A percentile compares a stretch with the other conserved stretches of the same genome.
Evolutionary conservation across 2,329 filamentous ascomycete species (phyloP).

Genomic region (Raffaelea ambrosiae): DNA sequence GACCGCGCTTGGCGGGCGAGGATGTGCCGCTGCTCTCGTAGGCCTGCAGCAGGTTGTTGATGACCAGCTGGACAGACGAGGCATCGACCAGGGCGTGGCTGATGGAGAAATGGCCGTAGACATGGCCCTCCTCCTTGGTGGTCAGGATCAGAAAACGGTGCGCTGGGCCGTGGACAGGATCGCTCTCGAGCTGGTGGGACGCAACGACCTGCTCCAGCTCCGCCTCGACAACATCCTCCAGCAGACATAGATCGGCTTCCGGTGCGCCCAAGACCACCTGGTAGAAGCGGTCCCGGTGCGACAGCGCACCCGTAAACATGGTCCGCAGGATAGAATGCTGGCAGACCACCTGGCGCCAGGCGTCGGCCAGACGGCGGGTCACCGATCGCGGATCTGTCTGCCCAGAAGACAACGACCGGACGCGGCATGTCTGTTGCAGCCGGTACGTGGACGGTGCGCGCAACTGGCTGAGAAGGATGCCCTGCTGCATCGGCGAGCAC

Average conservation of each 20-base stretch:
- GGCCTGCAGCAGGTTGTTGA: not conserved
- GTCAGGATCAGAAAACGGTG: not conserved
- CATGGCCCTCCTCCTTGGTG: not conserved
- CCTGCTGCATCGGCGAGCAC: conserved; percentile 24
- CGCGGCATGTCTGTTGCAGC: conserved; percentile 10
- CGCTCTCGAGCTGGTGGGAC: not conserved
- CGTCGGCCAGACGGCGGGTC: conserved; percentile 17
- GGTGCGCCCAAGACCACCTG: not conserved
- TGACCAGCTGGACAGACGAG: not conserved
- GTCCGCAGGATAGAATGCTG: conserved; percentile 38
- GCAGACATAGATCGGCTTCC: no score
- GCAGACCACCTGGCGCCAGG: conserved; percentile 40
- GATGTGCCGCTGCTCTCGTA: not conserved
- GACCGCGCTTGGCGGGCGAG: not conserved
- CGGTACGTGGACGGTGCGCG: conserved; percentile 27
- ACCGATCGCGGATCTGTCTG: not conserved
- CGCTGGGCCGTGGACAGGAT: not conserved
- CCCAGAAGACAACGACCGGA: no score
- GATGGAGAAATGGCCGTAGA: not conserved
- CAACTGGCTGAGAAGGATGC: conserved; percentile 7
- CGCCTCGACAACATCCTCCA: not conserved
- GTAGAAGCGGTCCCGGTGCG: not conserved
- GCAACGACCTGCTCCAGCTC: not conserved
- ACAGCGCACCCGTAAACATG: conserved; percentile 27
- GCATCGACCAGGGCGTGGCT: not conserved